Conservation (phyloP, 805 yeast genomes). For the Candida wancherniae region DNA sequence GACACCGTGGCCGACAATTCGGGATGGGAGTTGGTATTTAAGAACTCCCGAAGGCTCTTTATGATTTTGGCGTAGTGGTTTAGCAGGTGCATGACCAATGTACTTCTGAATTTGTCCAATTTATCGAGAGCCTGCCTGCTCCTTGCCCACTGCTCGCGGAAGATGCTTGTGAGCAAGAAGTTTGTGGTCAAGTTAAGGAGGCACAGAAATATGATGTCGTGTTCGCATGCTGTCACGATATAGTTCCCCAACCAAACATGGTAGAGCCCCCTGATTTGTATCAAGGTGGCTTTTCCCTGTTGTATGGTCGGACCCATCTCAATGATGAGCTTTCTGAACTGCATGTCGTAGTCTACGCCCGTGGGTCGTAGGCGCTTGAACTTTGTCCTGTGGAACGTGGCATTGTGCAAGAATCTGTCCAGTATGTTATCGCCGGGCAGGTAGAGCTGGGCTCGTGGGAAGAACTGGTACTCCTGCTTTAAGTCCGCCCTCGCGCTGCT, state of each 20-base stretch:
- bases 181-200: constrained; percentile 37
- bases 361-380: constrained; percentile 1
- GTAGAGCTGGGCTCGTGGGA: no score
- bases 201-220: constrained; percentile 31
- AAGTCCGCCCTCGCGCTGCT: no score
- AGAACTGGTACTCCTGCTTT: no score
- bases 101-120: constrained; percentile 19
- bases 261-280: constrained; percentile 27
- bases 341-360: constrained; percentile 3
- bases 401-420: constrained; percentile 14
- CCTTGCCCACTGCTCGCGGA: constrained; percentile 13
- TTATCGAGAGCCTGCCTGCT: constrained; percentile 9
- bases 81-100: constrained; percentile 29
- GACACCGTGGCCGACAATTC: constrained; percentile 31
- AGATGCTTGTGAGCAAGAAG: constrained; percentile 29
- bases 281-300: constrained; percentile 25
- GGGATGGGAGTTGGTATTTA: constrained; percentile 27
- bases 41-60: constrained; percentile 25
- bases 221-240: constrained; percentile 20
- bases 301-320: constrained; percentile 16
- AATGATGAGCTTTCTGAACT: constrained; percentile 4
- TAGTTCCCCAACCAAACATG: constrained; percentile 31
- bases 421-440: no score
- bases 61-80: constrained; percentile 35
- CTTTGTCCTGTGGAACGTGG: constrained; percentile 1